Base-by-base conservation (phyloP, 345 rosid genomes). In the Combretum micranthum region DNA sequence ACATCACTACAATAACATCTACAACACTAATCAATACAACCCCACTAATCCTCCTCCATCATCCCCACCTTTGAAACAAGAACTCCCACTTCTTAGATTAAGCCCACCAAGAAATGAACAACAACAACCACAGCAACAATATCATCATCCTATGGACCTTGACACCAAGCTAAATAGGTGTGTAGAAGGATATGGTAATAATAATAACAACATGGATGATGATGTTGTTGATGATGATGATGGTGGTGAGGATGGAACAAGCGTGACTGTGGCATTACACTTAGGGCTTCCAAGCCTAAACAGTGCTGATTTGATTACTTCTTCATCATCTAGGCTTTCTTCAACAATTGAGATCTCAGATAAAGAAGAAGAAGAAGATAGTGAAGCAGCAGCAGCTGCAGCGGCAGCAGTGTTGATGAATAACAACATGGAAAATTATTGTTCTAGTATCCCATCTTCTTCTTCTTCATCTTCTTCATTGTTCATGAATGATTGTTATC, bases 71-170 rank as follows among this genome's bases (percentile, higher is more conserved):
- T 71, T 83, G 12, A 82, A 59, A 70, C 87, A 93, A 74, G 92
- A 88, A 19, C 99, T 93, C 26, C 99, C 97, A 17, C 95, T 93
- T 47, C 90, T 93, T 39, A 85, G 77, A 69, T 69, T 77, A 52
- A 84, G 87, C 78, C 97, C 92, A 18, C 50, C 82, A 53, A 78
- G 80, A 47, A 70, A 71, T 56, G 75, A 77, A 20, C 72, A 81
- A 13, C 55, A 60, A 3, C 66, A 60, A 60, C 46, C 22, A 23
- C 2, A 65, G 71, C 16, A 52, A 52, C 19, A n/a, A n/a, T 65
- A 39, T 51, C 47, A 69, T 18, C 55, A 47, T 46, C 66, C 71
- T 65, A 78, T 75, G 85, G 86, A 79, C 59, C 68, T 70, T 12
- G 82, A 82, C 44, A 42, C 22, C 60, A 71, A 50, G 39, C 39